Percentiles rank a stretch among this genome's conserved stretches.
Conservation (phyloP, 495 filamentous ascomycete genomes). For the Bryoglossum gracile region DNA sequence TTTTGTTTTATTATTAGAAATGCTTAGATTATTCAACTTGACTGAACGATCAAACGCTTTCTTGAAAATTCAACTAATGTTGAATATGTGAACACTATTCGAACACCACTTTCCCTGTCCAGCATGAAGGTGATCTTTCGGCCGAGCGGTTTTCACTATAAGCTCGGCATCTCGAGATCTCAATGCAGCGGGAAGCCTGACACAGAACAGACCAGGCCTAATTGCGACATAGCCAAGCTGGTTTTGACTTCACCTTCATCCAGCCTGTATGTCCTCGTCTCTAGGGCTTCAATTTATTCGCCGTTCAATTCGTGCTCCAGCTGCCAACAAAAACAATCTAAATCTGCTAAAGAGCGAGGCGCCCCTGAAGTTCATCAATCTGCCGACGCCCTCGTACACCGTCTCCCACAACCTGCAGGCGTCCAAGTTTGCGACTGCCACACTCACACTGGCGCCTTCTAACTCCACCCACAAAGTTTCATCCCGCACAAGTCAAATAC, state of each 20-base stretch:
- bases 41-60: too few species aligned
- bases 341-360: too few species aligned
- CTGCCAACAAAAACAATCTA: neutral
- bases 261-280: constrained; percentile 18
- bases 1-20: too few species aligned
- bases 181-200: too few species aligned
- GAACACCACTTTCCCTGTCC: too few species aligned
- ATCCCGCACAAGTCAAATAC: constrained; percentile 46
- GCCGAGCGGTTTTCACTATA: too few species aligned
- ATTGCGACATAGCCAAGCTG: neutral
- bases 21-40: too few species aligned
- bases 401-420: constrained; percentile 5
- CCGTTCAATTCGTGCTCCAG: constrained; percentile 2
- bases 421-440: constrained; percentile 7
- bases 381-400: neutral
- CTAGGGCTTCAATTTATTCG: constrained; percentile 3
- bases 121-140: too few species aligned
- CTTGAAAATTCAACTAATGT: too few species aligned
- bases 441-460: constrained; percentile 31
- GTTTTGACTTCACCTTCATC: neutral
- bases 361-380: neutral
- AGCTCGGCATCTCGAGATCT: too few species aligned
- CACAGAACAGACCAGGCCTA: neutral
- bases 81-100: too few species aligned
- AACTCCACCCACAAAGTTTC: constrained; percentile 33